A percentile compares a stretch with the other conserved stretches of the same genome.
Evolutionary conservation across 2,329 filamentous ascomycete species (phyloP).

Genomic region (Incumbomyces lentus): DNA sequence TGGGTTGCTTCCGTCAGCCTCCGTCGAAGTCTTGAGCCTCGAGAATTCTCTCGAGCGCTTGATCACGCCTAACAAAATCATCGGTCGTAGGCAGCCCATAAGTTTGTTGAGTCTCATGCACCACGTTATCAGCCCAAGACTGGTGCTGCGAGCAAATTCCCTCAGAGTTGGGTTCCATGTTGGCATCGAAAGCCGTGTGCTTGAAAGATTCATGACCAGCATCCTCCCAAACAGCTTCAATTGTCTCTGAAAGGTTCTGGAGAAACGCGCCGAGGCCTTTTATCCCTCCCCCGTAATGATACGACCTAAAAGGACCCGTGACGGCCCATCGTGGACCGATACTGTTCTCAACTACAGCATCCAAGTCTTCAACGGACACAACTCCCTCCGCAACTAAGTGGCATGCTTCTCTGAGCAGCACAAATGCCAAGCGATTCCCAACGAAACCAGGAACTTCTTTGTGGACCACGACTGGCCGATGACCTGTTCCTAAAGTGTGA

Average conservation of each 20-base stretch:
- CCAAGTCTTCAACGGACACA: constrained; percentile 42
- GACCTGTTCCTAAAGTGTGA: constrained; percentile 91
- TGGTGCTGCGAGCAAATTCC: neutral
- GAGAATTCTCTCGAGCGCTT: neutral
- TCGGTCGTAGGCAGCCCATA: constrained; percentile 11
- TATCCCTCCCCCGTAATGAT: constrained; percentile 48
- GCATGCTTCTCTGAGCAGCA: constrained; percentile 45
- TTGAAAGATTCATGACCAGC: constrained; percentile 28
- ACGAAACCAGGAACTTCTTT: constrained; percentile 74
- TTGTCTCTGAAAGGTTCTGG: constrained; percentile 46
- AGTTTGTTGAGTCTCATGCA: constrained; percentile 10
- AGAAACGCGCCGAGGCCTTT: constrained; percentile 45
- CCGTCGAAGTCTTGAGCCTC: neutral
- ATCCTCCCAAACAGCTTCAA: constrained; percentile 45
- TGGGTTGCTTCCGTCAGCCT: neutral
- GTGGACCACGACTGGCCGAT: constrained; percentile 91
- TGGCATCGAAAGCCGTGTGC: neutral
- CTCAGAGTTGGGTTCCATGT: neutral
- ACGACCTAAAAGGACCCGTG: constrained; percentile 48
- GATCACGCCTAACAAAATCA: constrained; percentile 9
- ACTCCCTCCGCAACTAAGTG: constrained; percentile 45
- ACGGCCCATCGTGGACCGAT: constrained; percentile 47
- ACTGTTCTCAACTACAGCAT: constrained; percentile 41
- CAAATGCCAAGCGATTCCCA: constrained; percentile 48
- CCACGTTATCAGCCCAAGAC: constrained; percentile 11